Conservation (phyloP, 2,329 filamentous ascomycete genomes). For the Aspergillus pseudoviridinutans region DNA sequence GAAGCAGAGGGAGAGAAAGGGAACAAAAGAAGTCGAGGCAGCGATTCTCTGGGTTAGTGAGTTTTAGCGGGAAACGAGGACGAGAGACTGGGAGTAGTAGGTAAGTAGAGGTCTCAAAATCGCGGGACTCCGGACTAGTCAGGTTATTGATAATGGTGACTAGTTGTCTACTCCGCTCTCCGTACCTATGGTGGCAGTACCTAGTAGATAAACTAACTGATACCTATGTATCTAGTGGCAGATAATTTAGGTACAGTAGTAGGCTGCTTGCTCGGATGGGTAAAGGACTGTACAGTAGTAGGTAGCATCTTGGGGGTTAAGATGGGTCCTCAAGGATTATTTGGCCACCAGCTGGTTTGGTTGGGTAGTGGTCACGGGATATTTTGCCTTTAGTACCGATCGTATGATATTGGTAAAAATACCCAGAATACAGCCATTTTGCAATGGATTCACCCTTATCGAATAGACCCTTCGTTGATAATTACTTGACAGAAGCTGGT, state of each 20-base stretch:
- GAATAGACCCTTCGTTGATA: neutral
- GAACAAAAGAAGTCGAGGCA: neutral
- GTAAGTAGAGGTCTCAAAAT: neutral
- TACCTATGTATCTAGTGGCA: neutral
- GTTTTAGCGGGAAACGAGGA: slow-evolving; percentile 1
- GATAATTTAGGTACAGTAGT: neutral
- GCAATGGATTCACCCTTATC: neutral
- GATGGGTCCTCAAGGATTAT: neutral
- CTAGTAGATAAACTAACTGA: neutral
- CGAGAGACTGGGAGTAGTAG: neutral
- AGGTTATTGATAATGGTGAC: neutral
- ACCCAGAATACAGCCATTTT: neutral
- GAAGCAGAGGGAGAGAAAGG: neutral
- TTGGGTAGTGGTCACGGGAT: neutral
- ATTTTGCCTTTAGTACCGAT: neutral
- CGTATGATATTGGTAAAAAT: neutral
- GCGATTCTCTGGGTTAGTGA: slow-evolving; percentile 7
- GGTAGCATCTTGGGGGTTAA: neutral
- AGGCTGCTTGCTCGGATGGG: neutral
- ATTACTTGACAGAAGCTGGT: neutral
- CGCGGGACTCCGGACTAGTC: neutral
- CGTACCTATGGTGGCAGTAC: neutral
- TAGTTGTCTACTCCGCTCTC: neutral
- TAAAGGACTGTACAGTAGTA: no score
- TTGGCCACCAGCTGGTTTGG: neutral